Evolutionary conservation across 2,329 filamentous ascomycete genomes (phyloP), one percentile per base, ranked within the genome.

Genomic region (Fonsecaea pedrosoi): DNA sequence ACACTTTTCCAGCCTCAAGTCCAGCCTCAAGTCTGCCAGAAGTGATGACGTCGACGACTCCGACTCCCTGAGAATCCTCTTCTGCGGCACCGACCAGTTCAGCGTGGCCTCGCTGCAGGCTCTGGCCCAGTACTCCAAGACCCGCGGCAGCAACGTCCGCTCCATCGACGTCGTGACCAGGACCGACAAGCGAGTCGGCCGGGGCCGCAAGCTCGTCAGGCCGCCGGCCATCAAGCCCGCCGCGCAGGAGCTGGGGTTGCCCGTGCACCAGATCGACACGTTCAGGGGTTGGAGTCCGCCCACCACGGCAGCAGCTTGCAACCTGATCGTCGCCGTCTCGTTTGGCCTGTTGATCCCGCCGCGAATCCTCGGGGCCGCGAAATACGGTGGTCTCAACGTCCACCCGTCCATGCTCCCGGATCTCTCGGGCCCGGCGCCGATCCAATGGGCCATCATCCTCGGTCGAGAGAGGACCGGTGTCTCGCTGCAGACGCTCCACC

Each of bases 61-160:
- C 21, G 9, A 40, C 15, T 91, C 92, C 2, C 83, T 99, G 37
- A 86, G 89, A 38, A 92, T 99, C 62, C 85, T 99, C 3, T 99
- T 97, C 80, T 98, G 94, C 79, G 95, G 95, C 69, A 95, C 94
- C 2, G 95, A 99, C 78, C 84, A 89, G 2, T 97, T 98, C 79
- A 97, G 94, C 81, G 90, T 90, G 74, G 86, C 85, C 60, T 92
- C 92, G 1, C 82, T 99, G 58, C 81, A 81, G 66, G 90, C 91
- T 5, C 81, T 99, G 38, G 78, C 90, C 72, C 74, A 80, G 4
- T 90, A 92, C 75, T 84, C 88, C 60, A 68, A 77, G 32, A 75
- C 74, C 61, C 83, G 84, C 64, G 83, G 80, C 6, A 79, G 79
- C 18, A 80, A 87, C 10, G 88, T 97, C 62, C 83, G 84, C 65